Base-by-base conservation (phyloP, 1,284 basidiomycete genomes). In the Cystobasidium pallidum region DNA sequence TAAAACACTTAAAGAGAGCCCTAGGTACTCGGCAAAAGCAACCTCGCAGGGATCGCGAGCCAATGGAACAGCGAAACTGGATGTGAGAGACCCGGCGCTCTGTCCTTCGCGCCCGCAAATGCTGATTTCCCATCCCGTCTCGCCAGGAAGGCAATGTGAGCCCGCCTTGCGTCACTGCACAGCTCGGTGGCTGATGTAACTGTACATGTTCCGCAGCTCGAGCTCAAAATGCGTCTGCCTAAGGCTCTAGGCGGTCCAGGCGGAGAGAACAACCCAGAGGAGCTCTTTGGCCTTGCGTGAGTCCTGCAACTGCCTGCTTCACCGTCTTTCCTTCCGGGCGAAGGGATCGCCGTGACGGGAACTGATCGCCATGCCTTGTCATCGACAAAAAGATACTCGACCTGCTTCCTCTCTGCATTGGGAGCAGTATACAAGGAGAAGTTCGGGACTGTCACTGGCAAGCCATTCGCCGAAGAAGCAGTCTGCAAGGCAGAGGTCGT, bases 361-460 rank as follows among this genome's bases (percentile, higher is more conserved):
- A 26, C 34, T 61, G 41, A 41, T 28, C 34, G 58, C 24, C 21
- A 15, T 19, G 17, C 36, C 26, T 43, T n/a, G 17, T 32, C 52
- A 11, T 61, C 26, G 15, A 11, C 10, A 36, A 15, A 30, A 66
- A 70, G 67, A 21, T 78, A 77, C 70, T 68, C 68, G 3, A 76
- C 75, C 28, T 78, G 77, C 73, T 78, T 76, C 75, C 73, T 76
- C 13, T 73, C 71, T 30, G 77, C 77, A 0, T 64, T 78, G 32
- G 73, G 66, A 36, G 77, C 77, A 10, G 67, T 70, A 17, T 76
- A 78, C 61, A 74, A 70, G 19, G 34, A 68, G 68, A 71, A 71
- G 24, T 71, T 71, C 36, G 68, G 68, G 19, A 71, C 68, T n/a
- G 59, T 62, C 43, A 71, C 68, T 34, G 68, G 68, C 32, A 64